Evolutionary conservation across 1,284 basidiomycete genomes (phyloP).

Genomic region (Omphalotus olearius): DNA sequence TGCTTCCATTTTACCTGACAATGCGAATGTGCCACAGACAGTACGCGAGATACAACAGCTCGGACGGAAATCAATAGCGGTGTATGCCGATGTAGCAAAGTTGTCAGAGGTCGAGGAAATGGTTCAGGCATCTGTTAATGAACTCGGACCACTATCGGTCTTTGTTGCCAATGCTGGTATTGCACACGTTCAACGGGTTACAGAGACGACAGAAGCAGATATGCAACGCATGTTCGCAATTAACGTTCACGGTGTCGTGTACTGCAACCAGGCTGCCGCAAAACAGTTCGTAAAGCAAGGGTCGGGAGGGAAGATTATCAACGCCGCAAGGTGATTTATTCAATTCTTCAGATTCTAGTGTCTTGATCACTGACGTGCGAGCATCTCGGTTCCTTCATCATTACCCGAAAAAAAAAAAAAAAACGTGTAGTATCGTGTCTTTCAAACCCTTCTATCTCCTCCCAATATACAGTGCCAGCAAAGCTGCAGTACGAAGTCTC

Average conservation of each 20-base stretch:
- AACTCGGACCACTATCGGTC: slow-evolving; percentile 12
- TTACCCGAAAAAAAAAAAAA: neutral
- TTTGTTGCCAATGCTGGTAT: slow-evolving; percentile 17
- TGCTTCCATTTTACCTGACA: neutral
- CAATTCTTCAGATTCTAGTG: neutral
- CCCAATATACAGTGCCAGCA: slow-evolving; percentile 12
- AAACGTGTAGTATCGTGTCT: slow-evolving; percentile 6
- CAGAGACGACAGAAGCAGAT: slow-evolving; percentile 13
- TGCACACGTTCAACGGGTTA: slow-evolving; percentile 10
- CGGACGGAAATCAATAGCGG: slow-evolving; percentile 10
- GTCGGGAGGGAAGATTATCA: slow-evolving; percentile 15
- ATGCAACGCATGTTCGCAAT: slow-evolving; percentile 11
- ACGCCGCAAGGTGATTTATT: slow-evolving; percentile 13
- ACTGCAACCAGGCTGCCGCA: slow-evolving; percentile 10
- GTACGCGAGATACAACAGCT: slow-evolving; percentile 12
- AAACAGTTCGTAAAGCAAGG: slow-evolving; percentile 15
- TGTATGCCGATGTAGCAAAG: slow-evolving; percentile 14
- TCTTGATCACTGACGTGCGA: neutral
- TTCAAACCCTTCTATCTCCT: slow-evolving; percentile 7
- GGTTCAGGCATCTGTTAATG: slow-evolving; percentile 11
- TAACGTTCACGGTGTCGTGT: slow-evolving; percentile 13
- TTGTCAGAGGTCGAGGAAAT: slow-evolving; percentile 9
- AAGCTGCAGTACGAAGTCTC: slow-evolving; percentile 14
- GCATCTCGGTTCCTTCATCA: neutral
- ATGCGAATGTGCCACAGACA: slow-evolving; percentile 2